Base-by-base conservation (phyloP, 768 basidiomycete species). In the Leccinum aurantiacum region DNA sequence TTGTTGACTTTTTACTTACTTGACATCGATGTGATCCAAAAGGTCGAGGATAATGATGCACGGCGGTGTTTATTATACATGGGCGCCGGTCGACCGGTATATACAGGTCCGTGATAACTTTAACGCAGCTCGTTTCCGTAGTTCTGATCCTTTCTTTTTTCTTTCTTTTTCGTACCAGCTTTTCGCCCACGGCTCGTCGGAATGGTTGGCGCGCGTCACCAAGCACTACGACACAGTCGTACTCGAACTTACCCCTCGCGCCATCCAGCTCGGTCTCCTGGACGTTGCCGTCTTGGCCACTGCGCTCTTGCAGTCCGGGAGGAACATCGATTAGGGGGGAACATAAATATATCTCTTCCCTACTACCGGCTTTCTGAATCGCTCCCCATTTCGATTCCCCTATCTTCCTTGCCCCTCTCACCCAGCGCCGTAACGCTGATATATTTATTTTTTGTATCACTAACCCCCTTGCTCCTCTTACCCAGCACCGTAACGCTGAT, bases 261-360 rank as follows among this genome's bases (percentile, higher is more conserved):
- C 83, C 14, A 72, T 87, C 33, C 80, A 84, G 58, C 74, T 80
- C 8, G 80, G 80, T 15, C 77, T 89, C 17, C 74, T 87, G 5
- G 82, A 88, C 24, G 68, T 77, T 8, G 71, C 77, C 58, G 67
- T 88, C 27, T 75, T 83, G 10, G 85, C 83, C 0, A 78, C 83
- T 0, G 64, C 83, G 6, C 74, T 89, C 24, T 74, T 89, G 48
- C 83, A 82, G 59, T 85, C 78, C 53, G 87, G 87, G n/a, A 81
- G 80, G 57, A 83, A 77, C 71, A 83, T 89, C 24, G 87, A 88
- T 63, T 88, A 71, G 53, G 25, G 29, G 24, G 35, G 14, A 35
- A 37, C 14, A 37, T 15, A 17, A 5, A 41, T 8, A 17, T 41
- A 6, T 41, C 1, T 17, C 38, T 33, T 13, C 33, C 33, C 33